phyloP scores from a whole-genome alignment of 1,139 yeast species.

The Debaryomyces nepalensis region DNA sequence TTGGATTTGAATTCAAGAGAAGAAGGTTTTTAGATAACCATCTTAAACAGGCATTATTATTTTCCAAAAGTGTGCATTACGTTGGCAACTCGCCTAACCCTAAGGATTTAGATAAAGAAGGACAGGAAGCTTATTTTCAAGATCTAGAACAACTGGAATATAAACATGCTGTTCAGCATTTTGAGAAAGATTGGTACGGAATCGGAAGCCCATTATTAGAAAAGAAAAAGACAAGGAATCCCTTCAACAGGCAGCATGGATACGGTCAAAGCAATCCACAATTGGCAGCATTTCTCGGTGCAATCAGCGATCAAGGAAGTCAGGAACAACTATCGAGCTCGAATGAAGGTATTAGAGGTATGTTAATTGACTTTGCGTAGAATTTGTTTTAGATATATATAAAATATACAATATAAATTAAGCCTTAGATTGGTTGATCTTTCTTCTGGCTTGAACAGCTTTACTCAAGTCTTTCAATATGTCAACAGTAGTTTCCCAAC shows the following conservation, averaged over 20 bases:
- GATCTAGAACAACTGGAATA: slow-evolving; percentile 54
- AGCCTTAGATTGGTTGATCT: slow-evolving; percentile 19
- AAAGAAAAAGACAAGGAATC: slow-evolving; percentile 61
- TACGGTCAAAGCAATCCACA: slow-evolving; percentile 39
- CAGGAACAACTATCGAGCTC: background rate
- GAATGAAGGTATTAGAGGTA: slow-evolving; percentile 6
- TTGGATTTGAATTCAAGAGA: slow-evolving; percentile 78
- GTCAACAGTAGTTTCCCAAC: slow-evolving; percentile 84
- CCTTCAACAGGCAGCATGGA: slow-evolving; percentile 53
- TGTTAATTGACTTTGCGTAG: slow-evolving; percentile 7
- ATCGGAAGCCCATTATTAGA: slow-evolving; percentile 40
- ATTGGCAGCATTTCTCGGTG: slow-evolving; percentile 27
- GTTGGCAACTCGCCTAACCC: slow-evolving; percentile 70
- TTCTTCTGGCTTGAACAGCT: slow-evolving; percentile 84
- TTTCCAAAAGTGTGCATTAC: slow-evolving; percentile 48
- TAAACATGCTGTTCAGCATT: slow-evolving; percentile 58
- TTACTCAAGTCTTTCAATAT: slow-evolving; percentile 79
- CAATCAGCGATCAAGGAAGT: slow-evolving; percentile 15
- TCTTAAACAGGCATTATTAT: slow-evolving; percentile 49
- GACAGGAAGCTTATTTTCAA: slow-evolving; percentile 37
- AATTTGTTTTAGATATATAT: slow-evolving; percentile 1
- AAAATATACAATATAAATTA: slow-evolving; percentile 8
- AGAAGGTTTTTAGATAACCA: slow-evolving; percentile 62
- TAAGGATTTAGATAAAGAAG: slow-evolving; percentile 24
- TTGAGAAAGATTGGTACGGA: slow-evolving; percentile 68